phyloP scores from a whole-genome alignment of 2,329 filamentous ascomycete species.

The Blumeria hordei region DNA sequence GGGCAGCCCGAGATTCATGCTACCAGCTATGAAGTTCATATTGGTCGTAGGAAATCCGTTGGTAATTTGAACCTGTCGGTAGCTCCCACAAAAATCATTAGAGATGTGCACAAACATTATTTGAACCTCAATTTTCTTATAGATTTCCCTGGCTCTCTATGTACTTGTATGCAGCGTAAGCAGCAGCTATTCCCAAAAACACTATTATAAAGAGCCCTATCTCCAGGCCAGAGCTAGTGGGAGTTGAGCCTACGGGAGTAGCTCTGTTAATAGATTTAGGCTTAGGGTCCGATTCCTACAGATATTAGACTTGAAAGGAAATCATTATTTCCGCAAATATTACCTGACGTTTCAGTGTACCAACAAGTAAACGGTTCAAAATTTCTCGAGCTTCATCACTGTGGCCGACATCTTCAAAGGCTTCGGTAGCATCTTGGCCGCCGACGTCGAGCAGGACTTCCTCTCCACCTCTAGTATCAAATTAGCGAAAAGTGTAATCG shows the following conservation, averaged over 20 bases:
- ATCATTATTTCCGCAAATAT: constrained; percentile 11
- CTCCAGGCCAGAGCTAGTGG: constrained; percentile 32
- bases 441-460: constrained; percentile 92
- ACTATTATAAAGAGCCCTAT: constrained; percentile 61
- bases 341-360: constrained; percentile 60
- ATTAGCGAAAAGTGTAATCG: not conserved
- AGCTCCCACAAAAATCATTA: too few relatives aligned
- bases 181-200: constrained; percentile 49
- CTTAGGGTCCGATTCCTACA: constrained; percentile 33
- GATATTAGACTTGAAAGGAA: not conserved
- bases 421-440: constrained; percentile 89
- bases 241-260: constrained; percentile 20
- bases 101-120: too few relatives aligned
- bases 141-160: constrained; percentile 24
- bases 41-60: too few relatives aligned
- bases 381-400: constrained; percentile 95
- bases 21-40: too few relatives aligned
- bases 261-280: constrained; percentile 35
- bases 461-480: constrained; percentile 60
- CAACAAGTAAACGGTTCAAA: constrained; percentile 51
- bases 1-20: too few relatives aligned
- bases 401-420: constrained; percentile 98
- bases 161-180: constrained; percentile 72
- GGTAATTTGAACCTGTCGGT: too few relatives aligned
- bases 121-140: too few relatives aligned